Evolutionary conservation across 225 moss, liverwort and hornwort species (phyloP), one percentile per base, ranked within the genome.

Genomic region (Climacium dendroides): DNA sequence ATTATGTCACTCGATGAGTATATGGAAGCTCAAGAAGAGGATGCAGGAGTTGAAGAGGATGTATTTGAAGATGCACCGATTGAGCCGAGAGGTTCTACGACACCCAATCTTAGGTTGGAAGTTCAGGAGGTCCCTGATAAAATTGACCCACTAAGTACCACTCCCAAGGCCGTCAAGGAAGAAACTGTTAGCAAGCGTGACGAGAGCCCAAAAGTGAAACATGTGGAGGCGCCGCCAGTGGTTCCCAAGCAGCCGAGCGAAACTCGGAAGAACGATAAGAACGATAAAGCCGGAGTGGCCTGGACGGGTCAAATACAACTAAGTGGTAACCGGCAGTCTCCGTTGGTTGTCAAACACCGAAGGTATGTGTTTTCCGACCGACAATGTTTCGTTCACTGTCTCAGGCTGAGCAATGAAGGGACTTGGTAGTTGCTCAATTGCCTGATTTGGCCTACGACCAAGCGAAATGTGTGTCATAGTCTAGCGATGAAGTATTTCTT

Each of bases 1-100:
- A 92, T 96, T 45, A 89, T 93, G 89, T 95, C 95, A 58, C 92
- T 93, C 48, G 95, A 94, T 88, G 96, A 96, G 80, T 96, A 91
- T 81, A 89, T 95, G 85, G 93, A 94, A 86, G 90, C 92, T 61
- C 95, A 93, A 64, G 92, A 89, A 39, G 92, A 90, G 19, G 88
- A 88, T 75, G 90, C 83, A 53, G 83, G 66, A 66, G 86, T 53
- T 37, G 81, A 91, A 83, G 95, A 95, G 83, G 88, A 91, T 82
- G 88, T 92, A 29, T 93, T 89, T 79, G 87, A 87, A 89, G 90
- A 93, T 80, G 90, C 92, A 57, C 94, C 94, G 70, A 92, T 93
- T 78, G 94, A 93, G 54, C 87, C 90, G 55, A 91, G 91, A 87
- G 92, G 65, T 25, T 88, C 80, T 50, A 34, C 43, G 69, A 64